Conservation (phyloP, 2,329 filamentous ascomycete genomes). For the Colletotrichum simmondsii region DNA sequence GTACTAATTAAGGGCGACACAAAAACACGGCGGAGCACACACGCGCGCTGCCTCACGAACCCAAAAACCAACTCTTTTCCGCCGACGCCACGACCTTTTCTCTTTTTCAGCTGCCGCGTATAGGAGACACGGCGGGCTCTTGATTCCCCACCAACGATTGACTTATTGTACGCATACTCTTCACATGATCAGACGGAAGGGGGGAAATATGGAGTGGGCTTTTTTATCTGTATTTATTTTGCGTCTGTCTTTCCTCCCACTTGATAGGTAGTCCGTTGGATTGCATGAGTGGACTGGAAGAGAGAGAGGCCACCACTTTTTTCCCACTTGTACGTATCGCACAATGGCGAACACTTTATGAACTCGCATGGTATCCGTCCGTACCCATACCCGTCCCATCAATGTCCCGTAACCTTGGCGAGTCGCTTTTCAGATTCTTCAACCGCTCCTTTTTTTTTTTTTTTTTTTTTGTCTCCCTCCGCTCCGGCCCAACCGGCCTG, state of each 20-base stretch:
- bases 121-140: slow-evolving; percentile 21
- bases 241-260: not conserved
- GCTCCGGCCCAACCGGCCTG: not conserved
- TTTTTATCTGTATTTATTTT: slow-evolving; percentile 26
- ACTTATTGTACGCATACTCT: slow-evolving; percentile 27
- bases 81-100: slow-evolving; percentile 20
- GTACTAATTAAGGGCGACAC: slow-evolving; percentile 14
- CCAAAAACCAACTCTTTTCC: not conserved
- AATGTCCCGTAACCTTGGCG: not conserved
- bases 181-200: slow-evolving; percentile 19
- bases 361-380: not conserved
- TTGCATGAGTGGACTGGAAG: not conserved
- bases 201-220: not conserved
- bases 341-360: slow-evolving; percentile 12
- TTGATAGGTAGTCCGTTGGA: not conserved
- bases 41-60: not conserved
- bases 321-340: slow-evolving; percentile 21
- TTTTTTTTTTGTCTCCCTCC: not conserved
- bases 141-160: slow-evolving; percentile 26
- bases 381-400: not conserved
- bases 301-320: not conserved
- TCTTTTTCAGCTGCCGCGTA: slow-evolving; percentile 3
- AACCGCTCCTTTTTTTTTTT: not conserved
- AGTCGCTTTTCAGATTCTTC: not conserved
- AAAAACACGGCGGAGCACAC: not conserved